A percentile compares a stretch with the other conserved stretches of the same genome.
phyloP scores from a whole-genome alignment of 768 basidiomycete genomes.

The Panellus pusillus region DNA sequence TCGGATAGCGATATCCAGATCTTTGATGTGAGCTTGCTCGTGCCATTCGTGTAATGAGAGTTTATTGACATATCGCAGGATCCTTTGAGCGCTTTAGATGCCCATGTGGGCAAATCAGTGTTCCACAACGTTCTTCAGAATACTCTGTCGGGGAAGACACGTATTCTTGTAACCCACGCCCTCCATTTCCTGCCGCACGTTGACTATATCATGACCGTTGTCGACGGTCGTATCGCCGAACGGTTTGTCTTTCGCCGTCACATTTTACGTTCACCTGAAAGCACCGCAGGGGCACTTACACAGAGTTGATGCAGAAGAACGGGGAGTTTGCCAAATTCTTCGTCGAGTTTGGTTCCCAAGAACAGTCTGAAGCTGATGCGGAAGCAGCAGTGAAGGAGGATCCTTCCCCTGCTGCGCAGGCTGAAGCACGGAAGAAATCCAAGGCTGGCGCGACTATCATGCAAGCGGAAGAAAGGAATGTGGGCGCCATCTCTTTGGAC shows the following conservation, averaged over 20 bases:
- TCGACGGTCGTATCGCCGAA: conserved; percentile 77
- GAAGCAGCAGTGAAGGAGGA: conserved; percentile 45
- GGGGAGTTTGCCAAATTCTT: conserved; percentile 76
- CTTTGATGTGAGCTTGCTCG: conserved; percentile 56
- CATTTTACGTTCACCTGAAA: background rate
- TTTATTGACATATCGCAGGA: conserved; percentile 42
- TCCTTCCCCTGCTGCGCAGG: conserved; percentile 29
- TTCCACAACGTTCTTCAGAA: conserved; percentile 82
- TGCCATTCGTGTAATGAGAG: background rate
- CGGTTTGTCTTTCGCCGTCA: conserved; percentile 24
- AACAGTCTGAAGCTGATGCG: conserved; percentile 49
- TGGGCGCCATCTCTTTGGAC: conserved; percentile 59
- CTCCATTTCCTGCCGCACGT: conserved; percentile 87
- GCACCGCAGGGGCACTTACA: conserved; percentile 58
- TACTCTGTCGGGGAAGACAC: conserved; percentile 65
- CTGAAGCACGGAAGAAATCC: conserved; percentile 36
- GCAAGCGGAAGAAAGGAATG: conserved; percentile 83
- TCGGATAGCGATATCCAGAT: conserved; percentile 84
- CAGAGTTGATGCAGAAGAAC: conserved; percentile 61
- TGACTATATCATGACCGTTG: conserved; percentile 81
- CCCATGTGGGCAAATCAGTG: conserved; percentile 85
- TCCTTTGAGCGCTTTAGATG: conserved; percentile 88
- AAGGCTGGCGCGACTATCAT: conserved; percentile 58
- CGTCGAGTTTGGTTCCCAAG: conserved; percentile 72
- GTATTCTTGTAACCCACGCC: conserved; percentile 89